Percentiles rank a stretch among this genome's conserved stretches.
Evolutionary conservation across 164 flowering plant genomes (phyloP).

Genomic region (Berberis vulgaris): DNA sequence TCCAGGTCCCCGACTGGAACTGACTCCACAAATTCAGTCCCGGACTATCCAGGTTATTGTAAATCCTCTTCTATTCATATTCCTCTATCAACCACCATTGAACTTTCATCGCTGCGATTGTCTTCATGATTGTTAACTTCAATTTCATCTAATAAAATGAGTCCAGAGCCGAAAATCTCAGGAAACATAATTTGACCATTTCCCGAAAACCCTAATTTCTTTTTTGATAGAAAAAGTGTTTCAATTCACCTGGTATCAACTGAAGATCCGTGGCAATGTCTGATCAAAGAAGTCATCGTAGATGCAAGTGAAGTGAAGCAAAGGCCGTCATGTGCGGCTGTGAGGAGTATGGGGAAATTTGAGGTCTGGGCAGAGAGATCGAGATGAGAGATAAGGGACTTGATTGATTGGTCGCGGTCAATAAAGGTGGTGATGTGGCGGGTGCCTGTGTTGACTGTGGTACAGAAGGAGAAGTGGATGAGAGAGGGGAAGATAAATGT

Average conservation of each 20-base stretch:
- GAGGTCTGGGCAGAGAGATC: constrained; percentile 27
- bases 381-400: constrained; percentile 63
- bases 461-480: constrained; percentile 62
- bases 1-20: too few species aligned
- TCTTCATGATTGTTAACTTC: neutral
- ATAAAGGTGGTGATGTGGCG: constrained; percentile 57
- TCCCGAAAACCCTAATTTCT: constrained; percentile 8
- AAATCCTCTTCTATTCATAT: too few species aligned
- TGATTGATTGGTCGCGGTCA: constrained; percentile 71
- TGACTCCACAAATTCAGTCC: too few species aligned
- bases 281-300: constrained; percentile 32
- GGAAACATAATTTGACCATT: neutral
- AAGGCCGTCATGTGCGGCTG: constrained; percentile 46
- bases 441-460: constrained; percentile 58
- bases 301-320: constrained; percentile 74
- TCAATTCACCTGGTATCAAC: constrained; percentile 18
- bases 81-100: too few species aligned
- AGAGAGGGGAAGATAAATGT: constrained; percentile 60
- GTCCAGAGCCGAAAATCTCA: constrained; percentile 1
- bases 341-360: neutral
- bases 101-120: too few species aligned
- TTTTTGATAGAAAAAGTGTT: neutral
- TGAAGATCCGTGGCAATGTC: neutral
- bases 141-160: constrained; percentile 5
- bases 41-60: too few species aligned